Evolutionary conservation across 495 filamentous ascomycete genomes (phyloP), one percentile per base, ranked within the genome.

Genomic region (Penicillium parvum): DNA sequence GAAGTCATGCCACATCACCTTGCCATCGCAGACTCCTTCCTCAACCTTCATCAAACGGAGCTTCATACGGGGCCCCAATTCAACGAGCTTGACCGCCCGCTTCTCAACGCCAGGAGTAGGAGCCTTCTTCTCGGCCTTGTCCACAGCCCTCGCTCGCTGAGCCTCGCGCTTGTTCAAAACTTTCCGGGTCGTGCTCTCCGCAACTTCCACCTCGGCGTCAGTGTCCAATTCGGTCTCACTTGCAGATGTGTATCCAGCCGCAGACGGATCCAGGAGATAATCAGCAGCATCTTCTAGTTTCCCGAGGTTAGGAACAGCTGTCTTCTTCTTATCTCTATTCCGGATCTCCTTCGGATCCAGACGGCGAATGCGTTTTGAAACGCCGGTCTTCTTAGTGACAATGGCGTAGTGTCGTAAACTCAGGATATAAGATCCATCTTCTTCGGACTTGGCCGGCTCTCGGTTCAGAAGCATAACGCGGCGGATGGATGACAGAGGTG

Each of bases 1-100:
- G 54, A 83, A 92, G 55, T 96, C 89, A 66, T 99, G 94, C 92
- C 94, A 97, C 85, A 99, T 86, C 23, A 96, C 77, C 66, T 88
- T 90, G 27, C 92, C 92, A 22, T 79, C 77, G 56, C 90, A 96
- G 9, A 97, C 63, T 11, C 90, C 94, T 49, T 97, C 94, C 60
- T 99, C 92, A 8, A 99, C 90, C 67, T 99, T 97, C 38, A 85
- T 84, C 77, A 99, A 76, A 29, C 91, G 79, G 22, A 99, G 66
- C 52, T 77, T 84, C 84, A 99, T 79, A 38, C 92, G 82, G 3
- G 92, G 92, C 0, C 92, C 92, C 7, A 97, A 69, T 62, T 99
- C 92, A 3, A 94, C 81, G 17, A 97, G 68, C 59, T 92, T 96
- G 7, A 99, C 85, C 3, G 84, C 88, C 33, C 85, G 78, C 60